Percentiles rank a stretch among this genome's conserved stretches.
These are phyloP conservation scores for Cinnamomum chago DNA, from an alignment of 164 flowering plant genomes.

Conservation along the genomic window DNA sequence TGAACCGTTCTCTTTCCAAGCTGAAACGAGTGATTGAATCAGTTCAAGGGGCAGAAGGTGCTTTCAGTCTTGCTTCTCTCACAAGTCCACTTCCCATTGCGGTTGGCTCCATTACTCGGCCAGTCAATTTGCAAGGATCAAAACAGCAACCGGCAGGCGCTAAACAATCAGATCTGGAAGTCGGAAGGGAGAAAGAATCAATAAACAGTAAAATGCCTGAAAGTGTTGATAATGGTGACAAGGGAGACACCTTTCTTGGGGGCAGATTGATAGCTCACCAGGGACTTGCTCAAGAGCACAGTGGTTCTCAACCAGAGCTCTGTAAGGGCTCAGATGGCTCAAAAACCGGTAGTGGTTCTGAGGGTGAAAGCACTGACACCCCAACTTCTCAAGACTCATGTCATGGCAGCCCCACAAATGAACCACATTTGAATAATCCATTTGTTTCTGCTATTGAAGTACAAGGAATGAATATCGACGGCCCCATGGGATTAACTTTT, in stretches of 20 bases:
- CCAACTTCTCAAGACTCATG: constrained; percentile 79
- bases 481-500: constrained; percentile 25
- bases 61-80: constrained; percentile 57
- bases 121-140: constrained; percentile 39
- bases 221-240: constrained; percentile 25
- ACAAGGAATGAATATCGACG: constrained; percentile 14
- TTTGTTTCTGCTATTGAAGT: constrained; percentile 26
- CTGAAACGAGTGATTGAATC: constrained; percentile 93
- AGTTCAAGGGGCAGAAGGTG: constrained; percentile 80
- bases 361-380: constrained; percentile 64
- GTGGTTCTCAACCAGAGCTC: constrained; percentile 19
- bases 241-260: constrained; percentile 21
- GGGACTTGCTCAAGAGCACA: constrained; percentile 18
- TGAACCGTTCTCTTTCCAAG: constrained; percentile 84
- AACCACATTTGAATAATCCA: constrained; percentile 29
- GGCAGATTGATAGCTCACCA: constrained; percentile 23
- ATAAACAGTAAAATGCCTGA: constrained; percentile 25
- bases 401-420: constrained; percentile 59
- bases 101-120: constrained; percentile 60
- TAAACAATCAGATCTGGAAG: constrained; percentile 31
- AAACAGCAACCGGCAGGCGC: constrained; percentile 26
- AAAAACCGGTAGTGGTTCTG: constrained; percentile 45
- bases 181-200: constrained; percentile 26
- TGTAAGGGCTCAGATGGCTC: constrained; percentile 28
- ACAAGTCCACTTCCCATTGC: constrained; percentile 59